Evolutionary conservation across 129 eudicot genomes (phyloP), one percentile per base, ranked within the genome.

Genomic region (Daucus carota): DNA sequence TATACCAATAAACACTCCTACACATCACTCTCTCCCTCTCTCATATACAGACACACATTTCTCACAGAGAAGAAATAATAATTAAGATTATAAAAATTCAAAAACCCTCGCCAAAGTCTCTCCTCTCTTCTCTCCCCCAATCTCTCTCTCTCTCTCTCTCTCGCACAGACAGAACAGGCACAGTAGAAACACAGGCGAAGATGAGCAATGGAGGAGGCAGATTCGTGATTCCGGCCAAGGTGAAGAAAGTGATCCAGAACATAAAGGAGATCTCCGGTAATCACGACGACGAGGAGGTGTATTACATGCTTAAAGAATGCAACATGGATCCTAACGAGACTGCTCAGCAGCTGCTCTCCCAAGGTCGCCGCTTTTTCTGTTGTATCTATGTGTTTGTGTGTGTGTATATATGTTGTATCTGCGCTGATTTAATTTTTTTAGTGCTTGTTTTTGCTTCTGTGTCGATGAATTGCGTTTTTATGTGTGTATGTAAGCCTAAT

Each of bases 301-400:
- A 93, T 81, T 85, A 90, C 72, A 89, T 83, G 93, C 93, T 93
- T 44, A 87, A 83, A 80, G 98, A 93, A 41, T 89, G 97, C 80
- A 78, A 83, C 36, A 93, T 90, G 97, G 98, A 93, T 89, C 98
- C 98, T 74, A 89, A 93, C 80, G 98, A 93, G 80, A 89, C 98
- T 50, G 60, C 85, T 1, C 96, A 93, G 81, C 89, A 86, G 88
- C 96, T 93, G 42, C 86, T 93, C 42, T 77, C 42, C 32, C 98
- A 88, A 76, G 98, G 98, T 54, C 63, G 1, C 28, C 63, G n/a
- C 62, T 22, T 40, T 40, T 6, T 40, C 8, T 6, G 6, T 40
- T 40, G 8, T 40, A 40, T 40, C 43, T 40, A 40, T 40, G 8
- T 40, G 43, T 40, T 91, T 22, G 2, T 46, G 15, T 46, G 2